These are phyloP conservation scores for Komagataella pastoris DNA, from an alignment of 805 yeast species.

Conservation along the genomic window DNA sequence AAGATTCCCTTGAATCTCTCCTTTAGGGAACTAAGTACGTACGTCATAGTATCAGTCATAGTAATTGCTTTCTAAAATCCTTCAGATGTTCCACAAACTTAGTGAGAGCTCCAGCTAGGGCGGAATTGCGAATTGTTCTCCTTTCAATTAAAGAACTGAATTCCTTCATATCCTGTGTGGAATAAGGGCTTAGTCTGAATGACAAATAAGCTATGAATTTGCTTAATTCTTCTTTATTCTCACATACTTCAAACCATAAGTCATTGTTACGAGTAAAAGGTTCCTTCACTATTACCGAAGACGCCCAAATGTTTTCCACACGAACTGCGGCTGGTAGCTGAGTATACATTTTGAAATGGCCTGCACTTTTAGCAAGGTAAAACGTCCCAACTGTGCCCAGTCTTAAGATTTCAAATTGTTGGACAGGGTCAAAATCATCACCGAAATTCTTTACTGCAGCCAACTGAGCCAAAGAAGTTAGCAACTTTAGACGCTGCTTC, in stretches of 20 bases:
- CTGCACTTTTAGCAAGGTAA: neutral
- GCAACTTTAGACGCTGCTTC: neutral
- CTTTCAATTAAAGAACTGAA: neutral
- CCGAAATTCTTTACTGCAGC: neutral
- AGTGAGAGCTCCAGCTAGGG: neutral
- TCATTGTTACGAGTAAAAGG: neutral
- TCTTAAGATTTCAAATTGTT: neutral
- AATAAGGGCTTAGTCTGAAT: neutral
- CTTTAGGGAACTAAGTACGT: neutral
- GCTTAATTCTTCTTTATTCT: neutral
- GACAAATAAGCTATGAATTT: neutral
- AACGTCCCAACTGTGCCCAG: neutral
- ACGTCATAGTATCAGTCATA: neutral
- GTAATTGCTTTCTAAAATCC: neutral
- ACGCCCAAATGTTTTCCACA: neutral
- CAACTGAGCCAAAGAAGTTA: neutral
- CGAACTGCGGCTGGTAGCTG: neutral
- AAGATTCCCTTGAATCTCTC: neutral
- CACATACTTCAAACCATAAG: neutral
- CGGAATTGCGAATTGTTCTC: neutral
- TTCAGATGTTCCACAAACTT: neutral
- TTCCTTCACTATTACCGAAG: neutral
- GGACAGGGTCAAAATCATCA: neutral
- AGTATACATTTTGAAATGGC: neutral
- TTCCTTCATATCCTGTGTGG: neutral